phyloP scores from a whole-genome alignment of 1,139 yeast genomes.

The Kodamaea arcana region DNA sequence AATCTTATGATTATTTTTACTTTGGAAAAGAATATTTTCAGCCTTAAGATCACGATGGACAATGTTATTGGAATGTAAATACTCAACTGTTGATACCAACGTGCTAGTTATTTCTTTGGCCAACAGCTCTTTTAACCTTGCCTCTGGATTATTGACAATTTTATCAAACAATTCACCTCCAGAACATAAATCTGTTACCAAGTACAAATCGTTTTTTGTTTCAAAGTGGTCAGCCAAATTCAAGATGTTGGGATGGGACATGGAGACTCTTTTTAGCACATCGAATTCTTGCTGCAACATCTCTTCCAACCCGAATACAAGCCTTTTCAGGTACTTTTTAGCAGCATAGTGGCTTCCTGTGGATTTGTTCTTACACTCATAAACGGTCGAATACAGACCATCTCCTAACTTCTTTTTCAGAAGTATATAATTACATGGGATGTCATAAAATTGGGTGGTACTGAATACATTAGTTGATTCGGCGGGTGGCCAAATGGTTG shows the following conservation, averaged over 20 bases:
- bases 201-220: conserved; percentile 53
- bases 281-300: conserved; percentile 53
- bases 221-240: conserved; percentile 69
- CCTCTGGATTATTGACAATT: conserved; percentile 47
- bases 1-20: conserved; percentile 28
- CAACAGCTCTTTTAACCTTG: conserved; percentile 39
- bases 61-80: conserved; percentile 29
- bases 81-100: conserved; percentile 27
- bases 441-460: conserved; percentile 4
- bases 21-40: conserved; percentile 34
- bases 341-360: conserved; percentile 38
- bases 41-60: conserved; percentile 44
- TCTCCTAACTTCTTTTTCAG: conserved; percentile 31
- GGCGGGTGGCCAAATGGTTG: background rate
- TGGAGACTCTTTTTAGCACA: conserved; percentile 46
- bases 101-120: conserved; percentile 39
- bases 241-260: conserved; percentile 46
- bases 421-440: conserved; percentile 33
- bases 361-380: conserved; percentile 31
- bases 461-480: background rate
- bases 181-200: conserved; percentile 63
- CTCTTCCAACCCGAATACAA: conserved; percentile 32
- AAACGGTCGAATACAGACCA: conserved; percentile 38
- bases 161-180: conserved; percentile 71
- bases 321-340: conserved; percentile 30